Base-by-base conservation (phyloP, 306 rosid species). In the Inga leiocalycina region DNA sequence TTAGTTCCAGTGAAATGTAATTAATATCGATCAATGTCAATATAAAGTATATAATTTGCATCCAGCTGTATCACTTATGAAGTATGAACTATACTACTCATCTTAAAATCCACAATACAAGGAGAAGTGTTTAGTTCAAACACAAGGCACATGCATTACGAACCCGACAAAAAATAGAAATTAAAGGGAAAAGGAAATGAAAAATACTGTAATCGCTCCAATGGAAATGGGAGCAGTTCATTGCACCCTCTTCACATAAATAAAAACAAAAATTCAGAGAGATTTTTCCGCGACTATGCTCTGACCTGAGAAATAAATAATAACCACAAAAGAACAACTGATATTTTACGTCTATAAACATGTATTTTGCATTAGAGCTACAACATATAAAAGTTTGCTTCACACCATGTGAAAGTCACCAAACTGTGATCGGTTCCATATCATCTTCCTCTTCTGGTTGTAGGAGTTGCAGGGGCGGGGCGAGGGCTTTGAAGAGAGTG, bases 391-490 rank as follows among this genome's bases (percentile, higher is more conserved):
- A 24, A 37, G 71, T 8, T 68, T 79, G 20, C 80, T 72, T 80
- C 59, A 59, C 51, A 76, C 84, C 78, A 67, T 70, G 61, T 84
- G 74, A 64, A 27, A 80, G 79, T 81, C 61, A 79, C 82, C 80
- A 83, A 82, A 85, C 85, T 81, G 35, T 84, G 82, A n/a, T 22
- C 6, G 74, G 84, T 71, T 86, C 80, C 81, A 78, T 80, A 79
- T 85, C 90, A 49, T 48, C 32, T 68, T 79, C 93, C 88, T 80
- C 89, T 88, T 87, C 80, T 89, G 82, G 77, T 43, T 88, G 93
- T 90, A 73, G 94, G 93, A 81, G 97, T 91, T 73, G 83, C 67
- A 20, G 92, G 89, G 39, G 89, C 81, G 44, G 85, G 87, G 80
- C 86, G 91, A 65, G 97, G 85, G 86, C 88, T 83, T 79, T 89